These are phyloP conservation scores for Zea luxurians DNA, from an alignment of 176 grass and related monocot species.

Conservation along the genomic window DNA sequence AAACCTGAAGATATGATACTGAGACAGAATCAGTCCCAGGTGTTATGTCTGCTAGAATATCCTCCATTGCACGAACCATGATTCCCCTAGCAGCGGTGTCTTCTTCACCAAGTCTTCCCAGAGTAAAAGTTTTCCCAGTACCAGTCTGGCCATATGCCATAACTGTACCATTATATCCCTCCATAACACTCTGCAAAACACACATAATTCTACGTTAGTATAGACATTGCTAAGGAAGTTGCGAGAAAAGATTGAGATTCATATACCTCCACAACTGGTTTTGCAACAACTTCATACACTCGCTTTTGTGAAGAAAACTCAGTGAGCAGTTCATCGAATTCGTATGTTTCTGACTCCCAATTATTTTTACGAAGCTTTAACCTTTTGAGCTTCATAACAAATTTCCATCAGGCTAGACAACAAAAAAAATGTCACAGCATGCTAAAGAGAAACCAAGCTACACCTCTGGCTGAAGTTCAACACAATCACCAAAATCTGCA, in stretches of 20 bases:
- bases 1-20: conserved; percentile 96
- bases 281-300: conserved; percentile 99
- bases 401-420: conserved; percentile 25
- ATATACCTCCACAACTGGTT: conserved; percentile 97
- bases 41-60: conserved; percentile 87
- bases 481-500: conserved; percentile 96
- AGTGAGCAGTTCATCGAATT: conserved; percentile 95
- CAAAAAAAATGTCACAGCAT: conserved; percentile 8
- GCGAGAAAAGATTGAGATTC: conserved; percentile 34
- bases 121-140: conserved; percentile 99
- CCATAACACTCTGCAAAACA: conserved; percentile 84
- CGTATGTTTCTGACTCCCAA: conserved; percentile 95
- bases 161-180: conserved; percentile 97
- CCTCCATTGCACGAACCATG: conserved; percentile 99
- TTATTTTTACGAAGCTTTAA: conserved; percentile 99
- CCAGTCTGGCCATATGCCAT: conserved; percentile 99
- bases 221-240: background rate
- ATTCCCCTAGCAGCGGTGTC: conserved; percentile 93
- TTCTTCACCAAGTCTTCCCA: conserved; percentile 97
- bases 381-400: conserved; percentile 79
- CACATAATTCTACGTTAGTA: conserved; percentile 14
- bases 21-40: conserved; percentile 74
- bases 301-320: conserved; percentile 98
- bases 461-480: conserved; percentile 98
- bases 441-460: conserved; percentile 14